phyloP scores from a whole-genome alignment of 257 asterid genomes.

The Capsicum chinense region DNA sequence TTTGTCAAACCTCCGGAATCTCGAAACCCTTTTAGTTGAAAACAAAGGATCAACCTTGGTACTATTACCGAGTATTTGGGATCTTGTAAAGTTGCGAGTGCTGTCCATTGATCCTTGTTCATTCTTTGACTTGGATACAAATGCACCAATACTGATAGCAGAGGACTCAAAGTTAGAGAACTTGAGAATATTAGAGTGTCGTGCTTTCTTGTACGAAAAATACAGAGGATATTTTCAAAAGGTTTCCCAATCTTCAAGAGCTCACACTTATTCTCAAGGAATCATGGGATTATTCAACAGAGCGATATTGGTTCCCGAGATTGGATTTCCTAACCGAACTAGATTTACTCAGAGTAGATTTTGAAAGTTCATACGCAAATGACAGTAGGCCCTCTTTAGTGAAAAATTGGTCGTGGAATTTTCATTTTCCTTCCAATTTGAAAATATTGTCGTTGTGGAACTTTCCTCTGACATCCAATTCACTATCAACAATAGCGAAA shows the following conservation, averaged over 20 bases:
- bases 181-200: rapidly evolving
- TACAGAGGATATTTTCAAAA: not conserved
- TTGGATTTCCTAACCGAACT: not conserved
- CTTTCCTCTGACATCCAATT: not conserved
- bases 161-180: not conserved
- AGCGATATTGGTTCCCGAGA: not conserved
- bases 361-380: not conserved
- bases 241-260: not conserved
- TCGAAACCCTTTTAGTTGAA: too few species aligned
- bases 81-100: not conserved
- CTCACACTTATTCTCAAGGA: rapidly evolving
- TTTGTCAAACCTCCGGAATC: too few species aligned
- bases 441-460: rapidly evolving
- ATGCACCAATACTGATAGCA: not conserved
- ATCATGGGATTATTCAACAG: not conserved
- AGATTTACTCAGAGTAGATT: rapidly evolving
- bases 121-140: not conserved
- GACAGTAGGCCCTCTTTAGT: not conserved
- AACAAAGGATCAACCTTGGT: too few species aligned
- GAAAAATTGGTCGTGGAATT: not conserved
- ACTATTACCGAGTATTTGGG: not conserved
- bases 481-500: not conserved
- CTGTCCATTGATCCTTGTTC: not conserved
- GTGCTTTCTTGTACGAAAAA: not conserved
- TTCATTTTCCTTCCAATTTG: not conserved